These are phyloP conservation scores for Fusarium heterosporum DNA, from an alignment of 2,329 filamentous ascomycete species.

Conservation along the genomic window DNA sequence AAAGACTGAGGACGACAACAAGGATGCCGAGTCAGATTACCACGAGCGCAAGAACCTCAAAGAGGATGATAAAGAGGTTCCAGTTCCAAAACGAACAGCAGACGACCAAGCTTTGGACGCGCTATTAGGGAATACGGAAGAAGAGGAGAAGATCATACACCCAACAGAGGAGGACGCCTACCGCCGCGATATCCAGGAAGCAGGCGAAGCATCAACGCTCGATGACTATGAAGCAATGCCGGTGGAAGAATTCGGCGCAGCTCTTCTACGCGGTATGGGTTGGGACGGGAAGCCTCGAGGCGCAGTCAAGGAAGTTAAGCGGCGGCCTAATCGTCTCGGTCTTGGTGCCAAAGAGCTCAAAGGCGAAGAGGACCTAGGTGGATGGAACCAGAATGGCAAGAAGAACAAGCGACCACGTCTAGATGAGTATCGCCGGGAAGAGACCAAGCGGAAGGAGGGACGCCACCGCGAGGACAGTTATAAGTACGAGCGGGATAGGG, in stretches of 20 bases:
- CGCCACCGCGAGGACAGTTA: constrained; percentile 59
- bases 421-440: constrained; percentile 62
- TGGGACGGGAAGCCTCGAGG: constrained; percentile 80
- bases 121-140: constrained; percentile 68
- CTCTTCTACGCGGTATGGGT: constrained; percentile 91
- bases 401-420: constrained; percentile 59
- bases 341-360: constrained; percentile 88
- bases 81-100: constrained; percentile 40
- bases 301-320: constrained; percentile 71
- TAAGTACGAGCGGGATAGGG: constrained; percentile 56
- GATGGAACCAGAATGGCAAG: constrained; percentile 79
- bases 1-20: constrained; percentile 66
- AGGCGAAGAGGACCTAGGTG: constrained; percentile 77
- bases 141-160: constrained; percentile 64
- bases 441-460: constrained; percentile 59
- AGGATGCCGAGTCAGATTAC: constrained; percentile 30
- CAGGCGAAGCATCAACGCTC: constrained; percentile 80
- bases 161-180: constrained; percentile 76
- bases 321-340: constrained; percentile 83
- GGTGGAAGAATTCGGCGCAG: constrained; percentile 93
- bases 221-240: constrained; percentile 90
- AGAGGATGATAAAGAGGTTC: constrained; percentile 15
- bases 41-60: constrained; percentile 10
- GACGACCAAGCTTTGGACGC: constrained; percentile 73
- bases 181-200: constrained; percentile 73